Evolutionary conservation across 257 asterid species (phyloP).

Genomic region (Osmanthus fragrans): DNA sequence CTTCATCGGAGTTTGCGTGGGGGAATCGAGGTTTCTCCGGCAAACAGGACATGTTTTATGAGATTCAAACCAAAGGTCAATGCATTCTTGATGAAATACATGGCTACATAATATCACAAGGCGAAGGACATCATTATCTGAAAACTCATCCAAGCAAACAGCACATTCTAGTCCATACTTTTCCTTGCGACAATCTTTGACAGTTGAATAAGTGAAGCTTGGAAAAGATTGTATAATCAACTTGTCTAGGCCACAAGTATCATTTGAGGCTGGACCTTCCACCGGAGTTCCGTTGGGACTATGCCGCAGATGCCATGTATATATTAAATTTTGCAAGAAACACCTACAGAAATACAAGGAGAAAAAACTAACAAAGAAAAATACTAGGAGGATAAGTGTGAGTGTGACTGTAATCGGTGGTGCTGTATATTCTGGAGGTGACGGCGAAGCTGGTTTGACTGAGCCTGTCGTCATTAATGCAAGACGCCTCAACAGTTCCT

Average conservation of each 20-base stretch:
- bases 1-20: constrained; percentile 38
- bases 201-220: constrained; percentile 62
- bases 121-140: constrained; percentile 56
- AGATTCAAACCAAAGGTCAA: constrained; percentile 84
- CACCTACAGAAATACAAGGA: constrained; percentile 73
- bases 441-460: constrained; percentile 32
- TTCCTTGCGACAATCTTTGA: constrained; percentile 65
- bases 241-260: constrained; percentile 57
- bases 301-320: constrained; percentile 53
- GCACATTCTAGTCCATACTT: constrained; percentile 85
- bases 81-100: constrained; percentile 84
- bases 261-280: constrained; percentile 27
- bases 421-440: constrained; percentile 36
- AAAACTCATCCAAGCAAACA: constrained; percentile 73
- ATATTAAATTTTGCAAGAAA: constrained; percentile 55
- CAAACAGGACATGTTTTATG: constrained; percentile 92
- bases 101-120: constrained; percentile 70
- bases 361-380: constrained; percentile 69
- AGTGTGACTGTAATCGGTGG: constrained; percentile 67
- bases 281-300: constrained; percentile 34
- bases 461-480: constrained; percentile 49
- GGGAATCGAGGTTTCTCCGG: constrained; percentile 50
- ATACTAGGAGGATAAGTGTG: constrained; percentile 54
- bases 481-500: not conserved
- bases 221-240: constrained; percentile 61